Conservation (phyloP, 345 rosid genomes). For the Eucalyptus tenuipes region DNA sequence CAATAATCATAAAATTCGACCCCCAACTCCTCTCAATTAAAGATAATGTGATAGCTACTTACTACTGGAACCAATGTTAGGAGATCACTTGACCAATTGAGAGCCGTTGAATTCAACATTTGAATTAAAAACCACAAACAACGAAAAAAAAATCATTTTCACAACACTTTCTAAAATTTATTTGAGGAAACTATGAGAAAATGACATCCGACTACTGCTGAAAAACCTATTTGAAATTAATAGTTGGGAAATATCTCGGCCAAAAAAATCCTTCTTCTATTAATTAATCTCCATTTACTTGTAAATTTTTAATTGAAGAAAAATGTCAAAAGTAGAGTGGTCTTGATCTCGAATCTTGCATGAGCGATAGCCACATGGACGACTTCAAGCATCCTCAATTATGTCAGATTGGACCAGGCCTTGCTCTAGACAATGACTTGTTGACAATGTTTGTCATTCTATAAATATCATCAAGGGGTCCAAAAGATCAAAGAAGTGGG, state of each 20-base stretch:
- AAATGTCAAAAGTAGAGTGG: not conserved
- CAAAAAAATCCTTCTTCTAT: not conserved
- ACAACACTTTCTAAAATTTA: not conserved
- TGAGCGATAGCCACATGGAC: not conserved
- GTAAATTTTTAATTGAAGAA: not conserved
- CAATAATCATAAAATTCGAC: not conserved
- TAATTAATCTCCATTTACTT: not conserved
- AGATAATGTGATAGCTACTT: not conserved
- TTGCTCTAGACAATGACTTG: not conserved
- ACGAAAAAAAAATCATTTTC: rapidly evolving
- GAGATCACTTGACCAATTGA: not conserved
- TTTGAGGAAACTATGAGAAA: not conserved
- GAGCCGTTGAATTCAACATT: not conserved
- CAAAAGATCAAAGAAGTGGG: not conserved
- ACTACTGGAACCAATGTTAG: not conserved
- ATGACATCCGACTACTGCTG: not conserved
- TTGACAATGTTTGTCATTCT: not conserved
- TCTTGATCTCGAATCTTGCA: not conserved
- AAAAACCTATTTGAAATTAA: not conserved
- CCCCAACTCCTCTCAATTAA: not conserved
- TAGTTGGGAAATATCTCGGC: not conserved
- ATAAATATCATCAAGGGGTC: not conserved
- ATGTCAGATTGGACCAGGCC: not conserved
- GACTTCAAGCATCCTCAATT: not conserved
- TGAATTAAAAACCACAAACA: not conserved